A percentile compares a stretch with the other conserved stretches of the same genome.
Evolutionary conservation across 768 basidiomycete genomes (phyloP).

Genomic region (Phylloporus arenicola): DNA sequence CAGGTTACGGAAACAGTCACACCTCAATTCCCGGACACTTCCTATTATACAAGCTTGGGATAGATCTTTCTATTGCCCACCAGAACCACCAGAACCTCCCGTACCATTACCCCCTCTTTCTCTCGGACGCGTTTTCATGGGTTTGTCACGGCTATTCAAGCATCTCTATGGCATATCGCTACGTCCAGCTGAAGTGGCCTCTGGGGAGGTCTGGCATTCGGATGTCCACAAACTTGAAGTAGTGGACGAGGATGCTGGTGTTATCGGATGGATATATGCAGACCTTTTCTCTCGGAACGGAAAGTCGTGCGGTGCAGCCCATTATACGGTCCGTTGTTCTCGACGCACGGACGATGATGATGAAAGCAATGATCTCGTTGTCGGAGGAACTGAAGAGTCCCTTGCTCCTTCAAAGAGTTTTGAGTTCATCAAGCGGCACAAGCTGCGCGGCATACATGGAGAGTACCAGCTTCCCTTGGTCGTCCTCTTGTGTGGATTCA

Average conservation of each 20-base stretch:
- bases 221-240: constrained; percentile 92
- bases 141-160: constrained; percentile 82
- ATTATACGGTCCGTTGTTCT: constrained; percentile 96
- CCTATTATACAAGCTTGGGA: constrained; percentile 93
- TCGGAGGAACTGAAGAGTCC: constrained; percentile 35
- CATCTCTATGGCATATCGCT: constrained; percentile 83
- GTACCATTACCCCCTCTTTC: constrained; percentile 71
- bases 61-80: constrained; percentile 87
- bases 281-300: constrained; percentile 83
- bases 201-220: constrained; percentile 85
- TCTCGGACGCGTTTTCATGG: constrained; percentile 87
- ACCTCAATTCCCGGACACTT: constrained; percentile 51
- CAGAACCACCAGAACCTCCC: constrained; percentile 70
- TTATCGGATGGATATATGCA: constrained; percentile 92
- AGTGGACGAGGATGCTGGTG: constrained; percentile 78
- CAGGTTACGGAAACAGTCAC: constrained; percentile 67
- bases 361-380: constrained; percentile 52
- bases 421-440: constrained; percentile 56
- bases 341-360: constrained; percentile 91
- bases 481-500: constrained; percentile 86
- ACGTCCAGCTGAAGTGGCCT: constrained; percentile 58
- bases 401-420: constrained; percentile 54
- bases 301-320: constrained; percentile 89
- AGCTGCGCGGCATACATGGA: constrained; percentile 57
- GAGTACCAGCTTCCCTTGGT: constrained; percentile 87